A percentile compares a stretch with the other conserved stretches of the same genome.
phyloP scores from a whole-genome alignment of 2,329 filamentous ascomycete species.

The Apiospora marii region DNA sequence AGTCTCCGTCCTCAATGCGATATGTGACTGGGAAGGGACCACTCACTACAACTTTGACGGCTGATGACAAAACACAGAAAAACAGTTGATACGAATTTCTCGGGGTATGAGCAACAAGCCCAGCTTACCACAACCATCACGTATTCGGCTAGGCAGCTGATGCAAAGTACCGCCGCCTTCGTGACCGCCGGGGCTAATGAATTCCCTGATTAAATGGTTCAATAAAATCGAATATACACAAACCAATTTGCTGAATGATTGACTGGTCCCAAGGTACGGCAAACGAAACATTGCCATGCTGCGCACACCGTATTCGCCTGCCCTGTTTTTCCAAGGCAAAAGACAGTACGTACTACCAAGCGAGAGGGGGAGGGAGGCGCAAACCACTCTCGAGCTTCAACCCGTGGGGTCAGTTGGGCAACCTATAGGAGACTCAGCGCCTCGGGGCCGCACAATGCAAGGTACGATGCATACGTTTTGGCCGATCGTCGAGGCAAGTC shows the following conservation, averaged over 20 bases:
- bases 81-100: neutral
- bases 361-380: neutral
- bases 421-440: slow-evolving; percentile 14
- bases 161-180: neutral
- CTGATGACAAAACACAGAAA: neutral
- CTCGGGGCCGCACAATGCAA: slow-evolving; percentile 24
- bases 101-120: neutral
- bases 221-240: neutral
- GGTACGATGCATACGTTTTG: slow-evolving; percentile 24
- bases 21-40: neutral
- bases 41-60: too few relatives aligned
- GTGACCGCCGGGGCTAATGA: slow-evolving; percentile 5
- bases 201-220: slow-evolving; percentile 4
- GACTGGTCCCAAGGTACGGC: neutral
- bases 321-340: neutral
- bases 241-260: neutral
- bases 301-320: neutral
- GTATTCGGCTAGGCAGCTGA: slow-evolving; percentile 18
- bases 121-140: slow-evolving; percentile 8
- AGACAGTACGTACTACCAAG: neutral
- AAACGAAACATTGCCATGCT: neutral
- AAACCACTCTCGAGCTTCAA: neutral
- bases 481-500: slow-evolving; percentile 23
- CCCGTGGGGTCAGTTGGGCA: slow-evolving; percentile 20
- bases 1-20: neutral